Evolutionary conservation across 106 monocot species (phyloP).

Genomic region (Dactylorhiza incarnata): DNA sequence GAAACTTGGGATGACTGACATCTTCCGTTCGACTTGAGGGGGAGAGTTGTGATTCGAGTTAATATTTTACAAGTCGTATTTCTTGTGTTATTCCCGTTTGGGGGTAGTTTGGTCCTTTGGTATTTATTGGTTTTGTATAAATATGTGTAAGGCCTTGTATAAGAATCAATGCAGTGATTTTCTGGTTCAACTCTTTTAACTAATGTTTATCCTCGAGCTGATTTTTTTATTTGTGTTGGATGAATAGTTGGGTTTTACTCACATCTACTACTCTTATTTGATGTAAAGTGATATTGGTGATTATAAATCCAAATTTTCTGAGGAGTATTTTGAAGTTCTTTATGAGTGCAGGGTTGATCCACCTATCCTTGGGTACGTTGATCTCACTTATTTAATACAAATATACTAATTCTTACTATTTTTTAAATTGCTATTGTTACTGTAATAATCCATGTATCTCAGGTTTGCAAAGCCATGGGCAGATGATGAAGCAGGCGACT

Average conservation of each 20-base stretch:
- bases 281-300: slow-evolving; percentile 33
- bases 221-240: not conserved
- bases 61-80: too few species aligned
- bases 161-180: too few species aligned
- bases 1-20: too few species aligned
- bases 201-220: not conserved
- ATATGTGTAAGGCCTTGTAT: too few species aligned
- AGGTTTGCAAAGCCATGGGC: slow-evolving; percentile 82
- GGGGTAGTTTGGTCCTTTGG: too few species aligned
- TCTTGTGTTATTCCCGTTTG: too few species aligned
- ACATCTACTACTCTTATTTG: slow-evolving; percentile 11
- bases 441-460: slow-evolving; percentile 9
- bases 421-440: not conserved
- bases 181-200: too few species aligned
- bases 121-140: too few species aligned
- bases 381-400: not conserved
- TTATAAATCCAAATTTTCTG: slow-evolving; percentile 18
- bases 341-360: slow-evolving; percentile 79
- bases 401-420: not conserved
- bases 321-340: slow-evolving; percentile 22
- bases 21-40: too few species aligned
- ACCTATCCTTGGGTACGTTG: slow-evolving; percentile 71
- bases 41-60: too few species aligned
- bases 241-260: not conserved
- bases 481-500: slow-evolving; percentile 36